These are phyloP conservation scores for Tripterygium wilfordii DNA, from an alignment of 177 flowering plant genomes.

Conservation along the genomic window DNA sequence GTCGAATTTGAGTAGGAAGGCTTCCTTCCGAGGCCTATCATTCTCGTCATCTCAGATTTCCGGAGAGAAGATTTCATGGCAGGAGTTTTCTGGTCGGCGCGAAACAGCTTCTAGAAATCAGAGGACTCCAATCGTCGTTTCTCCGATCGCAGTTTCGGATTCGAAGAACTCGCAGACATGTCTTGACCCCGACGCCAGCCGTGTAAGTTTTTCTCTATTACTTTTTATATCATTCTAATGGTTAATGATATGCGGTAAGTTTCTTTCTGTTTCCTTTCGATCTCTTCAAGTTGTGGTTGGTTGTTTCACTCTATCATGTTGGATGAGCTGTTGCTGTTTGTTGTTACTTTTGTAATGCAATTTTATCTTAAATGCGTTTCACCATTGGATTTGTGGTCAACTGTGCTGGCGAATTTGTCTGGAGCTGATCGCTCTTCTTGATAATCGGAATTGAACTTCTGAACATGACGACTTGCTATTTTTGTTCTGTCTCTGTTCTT, in stretches of 20 bases:
- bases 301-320: too few relatives aligned
- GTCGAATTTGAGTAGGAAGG: neutral
- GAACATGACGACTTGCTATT: too few relatives aligned
- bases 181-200: slow-evolving; percentile 91
- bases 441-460: too few relatives aligned
- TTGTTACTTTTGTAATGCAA: too few relatives aligned
- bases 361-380: too few relatives aligned
- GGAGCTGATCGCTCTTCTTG: too few relatives aligned
- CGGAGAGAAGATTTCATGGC: slow-evolving; percentile 25
- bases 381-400: too few relatives aligned
- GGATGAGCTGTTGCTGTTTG: too few relatives aligned
- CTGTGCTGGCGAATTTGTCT: too few relatives aligned
- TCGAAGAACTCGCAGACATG: slow-evolving; percentile 87
- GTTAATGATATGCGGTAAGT: too few relatives aligned
- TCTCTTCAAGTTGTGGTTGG: neutral
- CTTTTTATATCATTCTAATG: neutral
- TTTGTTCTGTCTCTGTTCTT: too few relatives aligned
- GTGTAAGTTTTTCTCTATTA: slow-evolving; percentile 34
- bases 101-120: neutral
- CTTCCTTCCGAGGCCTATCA: slow-evolving; percentile 11
- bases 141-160: slow-evolving; percentile 86
- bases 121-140: slow-evolving; percentile 36
- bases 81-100: neutral
- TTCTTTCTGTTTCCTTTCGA: neutral
- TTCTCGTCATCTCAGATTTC: slow-evolving; percentile 33